Conservation (phyloP, 2,329 filamentous ascomycete genomes). For the Juglanconis juglandina region DNA sequence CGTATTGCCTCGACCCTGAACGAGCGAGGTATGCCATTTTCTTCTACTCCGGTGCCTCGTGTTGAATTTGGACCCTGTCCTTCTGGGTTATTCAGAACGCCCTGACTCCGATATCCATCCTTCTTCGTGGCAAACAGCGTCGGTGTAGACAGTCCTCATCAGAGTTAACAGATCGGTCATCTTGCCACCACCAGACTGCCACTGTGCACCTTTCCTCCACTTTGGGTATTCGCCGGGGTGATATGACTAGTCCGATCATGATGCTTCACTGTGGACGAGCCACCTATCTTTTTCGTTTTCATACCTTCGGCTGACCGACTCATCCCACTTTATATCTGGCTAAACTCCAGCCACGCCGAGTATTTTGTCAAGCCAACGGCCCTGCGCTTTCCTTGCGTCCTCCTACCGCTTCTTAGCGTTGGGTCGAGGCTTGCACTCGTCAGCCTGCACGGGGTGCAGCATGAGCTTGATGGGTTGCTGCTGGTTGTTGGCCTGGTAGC, state of each 20-base stretch:
- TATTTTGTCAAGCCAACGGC: background rate
- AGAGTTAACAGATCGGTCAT: background rate
- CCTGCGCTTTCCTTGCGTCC: background rate
- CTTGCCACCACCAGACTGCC: background rate
- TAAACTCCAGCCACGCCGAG: background rate
- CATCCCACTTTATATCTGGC: background rate
- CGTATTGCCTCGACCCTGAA: background rate
- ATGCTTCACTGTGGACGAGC: background rate
- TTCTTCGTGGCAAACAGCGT: background rate
- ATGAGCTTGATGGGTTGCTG: constrained; percentile 76
- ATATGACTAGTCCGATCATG: background rate
- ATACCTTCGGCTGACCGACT: background rate
- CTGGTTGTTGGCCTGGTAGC: constrained; percentile 78
- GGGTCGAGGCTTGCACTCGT: constrained; percentile 61
- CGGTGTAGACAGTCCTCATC: background rate
- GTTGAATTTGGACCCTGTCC: background rate
- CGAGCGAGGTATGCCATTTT: background rate
- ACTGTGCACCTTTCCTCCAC: background rate
- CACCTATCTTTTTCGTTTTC: background rate
- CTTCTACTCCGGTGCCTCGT: background rate
- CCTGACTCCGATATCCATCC: background rate
- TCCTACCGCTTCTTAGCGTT: constrained; percentile 57
- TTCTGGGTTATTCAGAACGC: background rate
- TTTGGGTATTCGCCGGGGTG: background rate
- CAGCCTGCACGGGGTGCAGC: constrained; percentile 69